Conservation (phyloP, 805 yeast genomes). For the Tetrapisispora namnaoensis region DNA sequence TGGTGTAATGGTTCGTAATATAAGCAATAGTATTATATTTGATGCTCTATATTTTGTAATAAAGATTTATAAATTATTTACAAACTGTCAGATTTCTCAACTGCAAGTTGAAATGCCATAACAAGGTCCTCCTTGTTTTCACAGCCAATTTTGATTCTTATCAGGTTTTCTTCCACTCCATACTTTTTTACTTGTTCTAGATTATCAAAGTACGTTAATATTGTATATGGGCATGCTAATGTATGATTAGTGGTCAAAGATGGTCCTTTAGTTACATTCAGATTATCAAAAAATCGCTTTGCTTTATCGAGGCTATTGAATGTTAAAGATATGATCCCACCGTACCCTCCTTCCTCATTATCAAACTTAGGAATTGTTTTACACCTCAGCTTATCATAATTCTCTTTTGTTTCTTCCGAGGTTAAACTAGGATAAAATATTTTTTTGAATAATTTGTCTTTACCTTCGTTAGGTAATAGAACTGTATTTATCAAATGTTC, state of each 20-base stretch:
- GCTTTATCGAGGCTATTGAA: slow-evolving; percentile 60
- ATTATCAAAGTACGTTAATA: slow-evolving; percentile 77
- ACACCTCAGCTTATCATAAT: slow-evolving; percentile 60
- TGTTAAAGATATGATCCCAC: slow-evolving; percentile 70
- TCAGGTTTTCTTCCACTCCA: slow-evolving; percentile 72
- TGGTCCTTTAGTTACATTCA: slow-evolving; percentile 57
- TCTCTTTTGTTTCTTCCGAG: slow-evolving; percentile 38
- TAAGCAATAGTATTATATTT: background rate
- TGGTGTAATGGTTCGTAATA: background rate
- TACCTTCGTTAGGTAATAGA: slow-evolving; percentile 33
- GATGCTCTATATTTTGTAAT: background rate
- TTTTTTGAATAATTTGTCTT: slow-evolving; percentile 38
- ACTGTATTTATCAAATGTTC: slow-evolving; percentile 41
- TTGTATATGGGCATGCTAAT: slow-evolving; percentile 80
- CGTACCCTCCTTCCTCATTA: slow-evolving; percentile 64
- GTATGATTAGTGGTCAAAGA: slow-evolving; percentile 78
- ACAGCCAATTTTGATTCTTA: slow-evolving; percentile 77
- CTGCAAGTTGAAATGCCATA: slow-evolving; percentile 40
- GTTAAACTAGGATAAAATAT: slow-evolving; percentile 62
- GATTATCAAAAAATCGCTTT: slow-evolving; percentile 57
- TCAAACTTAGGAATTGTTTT: slow-evolving; percentile 20
- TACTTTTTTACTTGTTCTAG: slow-evolving; percentile 68
- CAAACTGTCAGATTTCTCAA: slow-evolving; percentile 28
- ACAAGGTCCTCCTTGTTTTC: slow-evolving; percentile 59
- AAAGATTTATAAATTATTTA: background rate